phyloP scores from a whole-genome alignment of 305 asterid species.

The Coffea humblotiana region DNA sequence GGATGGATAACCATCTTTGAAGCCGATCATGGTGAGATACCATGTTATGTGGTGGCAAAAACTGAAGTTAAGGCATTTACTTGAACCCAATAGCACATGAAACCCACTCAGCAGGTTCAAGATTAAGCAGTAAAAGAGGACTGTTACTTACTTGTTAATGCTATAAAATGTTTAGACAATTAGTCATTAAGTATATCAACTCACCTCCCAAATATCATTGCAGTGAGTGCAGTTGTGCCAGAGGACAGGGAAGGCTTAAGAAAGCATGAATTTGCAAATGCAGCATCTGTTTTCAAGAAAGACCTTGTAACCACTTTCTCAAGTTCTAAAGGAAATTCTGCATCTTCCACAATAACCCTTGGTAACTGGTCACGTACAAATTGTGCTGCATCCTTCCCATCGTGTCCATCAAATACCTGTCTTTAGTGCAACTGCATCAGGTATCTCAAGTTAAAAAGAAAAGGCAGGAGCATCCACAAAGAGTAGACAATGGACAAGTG shows the following conservation, averaged over 20 bases:
- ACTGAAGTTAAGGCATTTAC: not conserved
- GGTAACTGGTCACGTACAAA: conserved; percentile 83
- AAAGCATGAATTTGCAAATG: conserved; percentile 70
- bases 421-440: conserved; percentile 23
- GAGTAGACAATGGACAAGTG: not conserved
- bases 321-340: conserved; percentile 75
- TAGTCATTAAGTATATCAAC: conserved; percentile 9
- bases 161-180: not conserved
- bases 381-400: conserved; percentile 84
- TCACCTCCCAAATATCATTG: conserved; percentile 84
- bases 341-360: conserved; percentile 70
- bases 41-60: not conserved
- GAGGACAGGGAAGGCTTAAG: conserved; percentile 65
- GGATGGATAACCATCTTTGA: not conserved
- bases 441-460: conserved; percentile 7
- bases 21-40: too few relatives aligned
- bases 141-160: not conserved
- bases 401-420: conserved; percentile 97
- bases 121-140: not conserved
- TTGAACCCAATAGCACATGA: not conserved
- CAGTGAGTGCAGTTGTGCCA: conserved; percentile 90
- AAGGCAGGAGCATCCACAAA: not conserved
- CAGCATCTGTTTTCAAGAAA: conserved; percentile 65
- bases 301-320: conserved; percentile 83
- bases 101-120: not conserved